phyloP scores from a whole-genome alignment of 148 eudicot species.

The Vaccinium corymbosum region DNA sequence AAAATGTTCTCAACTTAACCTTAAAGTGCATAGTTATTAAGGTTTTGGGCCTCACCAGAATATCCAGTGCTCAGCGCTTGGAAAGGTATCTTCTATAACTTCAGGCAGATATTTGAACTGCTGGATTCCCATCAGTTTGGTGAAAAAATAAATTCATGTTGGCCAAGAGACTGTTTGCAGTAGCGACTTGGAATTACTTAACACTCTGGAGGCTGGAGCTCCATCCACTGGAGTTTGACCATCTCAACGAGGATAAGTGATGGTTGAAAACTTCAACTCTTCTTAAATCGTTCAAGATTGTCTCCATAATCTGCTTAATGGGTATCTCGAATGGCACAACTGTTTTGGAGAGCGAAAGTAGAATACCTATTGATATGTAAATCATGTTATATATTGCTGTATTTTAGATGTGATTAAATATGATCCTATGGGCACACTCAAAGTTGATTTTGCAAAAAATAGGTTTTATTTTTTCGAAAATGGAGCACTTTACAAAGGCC shows the following conservation, averaged over 20 bases:
- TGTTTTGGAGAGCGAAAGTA: background rate
- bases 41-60: background rate
- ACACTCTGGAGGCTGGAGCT: background rate
- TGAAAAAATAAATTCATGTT: background rate
- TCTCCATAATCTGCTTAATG: background rate
- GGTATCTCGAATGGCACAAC: background rate
- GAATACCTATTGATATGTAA: background rate
- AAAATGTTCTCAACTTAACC: background rate
- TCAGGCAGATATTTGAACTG: background rate
- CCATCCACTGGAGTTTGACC: background rate
- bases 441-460: background rate
- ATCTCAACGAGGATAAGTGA: background rate
- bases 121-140: background rate
- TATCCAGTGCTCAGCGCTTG: background rate
- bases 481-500: conserved; percentile 5
- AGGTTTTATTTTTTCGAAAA: background rate
- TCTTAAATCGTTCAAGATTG: background rate
- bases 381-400: background rate
- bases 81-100: background rate
- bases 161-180: background rate
- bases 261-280: background rate
- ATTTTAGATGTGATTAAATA: background rate
- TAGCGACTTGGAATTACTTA: background rate
- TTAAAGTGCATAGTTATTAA: background rate
- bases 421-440: background rate